A percentile compares a stretch with the other conserved stretches of the same genome.
These are phyloP conservation scores for Pichia thaimueangensis DNA, from an alignment of 805 yeast genomes.

Conservation along the genomic window DNA sequence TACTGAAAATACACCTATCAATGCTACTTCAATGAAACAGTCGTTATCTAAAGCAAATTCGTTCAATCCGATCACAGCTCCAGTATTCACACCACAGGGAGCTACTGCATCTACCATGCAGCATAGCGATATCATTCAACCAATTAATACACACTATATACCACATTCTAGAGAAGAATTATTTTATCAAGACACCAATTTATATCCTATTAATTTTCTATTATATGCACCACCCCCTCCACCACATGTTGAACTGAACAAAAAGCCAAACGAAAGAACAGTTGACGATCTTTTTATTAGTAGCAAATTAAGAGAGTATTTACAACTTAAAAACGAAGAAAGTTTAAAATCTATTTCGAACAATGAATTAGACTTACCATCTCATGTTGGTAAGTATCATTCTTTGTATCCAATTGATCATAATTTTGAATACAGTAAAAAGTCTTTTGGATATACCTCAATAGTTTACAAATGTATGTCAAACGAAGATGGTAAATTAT, in stretches of 20 bases:
- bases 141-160: conserved; percentile 1
- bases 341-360: conserved; percentile 54
- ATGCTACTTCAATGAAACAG: conserved; percentile 1
- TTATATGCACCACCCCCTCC: conserved; percentile 87
- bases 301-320: conserved; percentile 59
- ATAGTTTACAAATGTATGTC: conserved; percentile 76
- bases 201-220: conserved; percentile 69
- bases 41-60: conserved; percentile 4
- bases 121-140: conserved; percentile 25
- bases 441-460: conserved; percentile 48
- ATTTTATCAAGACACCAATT: conserved; percentile 30
- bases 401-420: conserved; percentile 77
- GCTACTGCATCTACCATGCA: conserved; percentile 35
- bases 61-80: conserved; percentile 29
- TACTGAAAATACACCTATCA: background rate
- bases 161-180: conserved; percentile 19
- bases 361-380: conserved; percentile 54
- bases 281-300: conserved; percentile 67
- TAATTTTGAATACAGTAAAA: conserved; percentile 31
- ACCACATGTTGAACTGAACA: conserved; percentile 54
- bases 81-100: conserved; percentile 28
- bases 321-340: conserved; percentile 74
- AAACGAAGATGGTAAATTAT: conserved; percentile 69
- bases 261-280: conserved; percentile 66
- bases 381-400: conserved; percentile 74